These are phyloP conservation scores for Fusarium protoensiforme DNA, from an alignment of 2,329 filamentous ascomycete species.

Conservation along the genomic window DNA sequence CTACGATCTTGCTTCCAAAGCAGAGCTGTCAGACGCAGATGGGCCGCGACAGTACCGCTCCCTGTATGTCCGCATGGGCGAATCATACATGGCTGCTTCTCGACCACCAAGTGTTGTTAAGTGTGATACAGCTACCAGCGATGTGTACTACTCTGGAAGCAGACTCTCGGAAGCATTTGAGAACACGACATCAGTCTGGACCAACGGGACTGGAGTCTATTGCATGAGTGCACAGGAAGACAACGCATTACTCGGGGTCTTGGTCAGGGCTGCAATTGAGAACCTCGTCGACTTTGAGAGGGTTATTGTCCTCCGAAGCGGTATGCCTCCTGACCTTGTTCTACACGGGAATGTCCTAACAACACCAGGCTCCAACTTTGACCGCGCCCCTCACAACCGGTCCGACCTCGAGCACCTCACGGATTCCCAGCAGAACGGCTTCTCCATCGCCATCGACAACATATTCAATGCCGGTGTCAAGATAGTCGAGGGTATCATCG, in stretches of 20 bases:
- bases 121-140: conserved; percentile 76
- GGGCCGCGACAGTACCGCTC: conserved; percentile 64
- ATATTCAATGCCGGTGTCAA: conserved; percentile 73
- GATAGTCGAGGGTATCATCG: conserved; percentile 72
- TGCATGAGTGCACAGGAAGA: conserved; percentile 81
- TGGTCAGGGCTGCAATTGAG: conserved; percentile 68
- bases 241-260: conserved; percentile 73
- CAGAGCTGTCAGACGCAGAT: conserved; percentile 62
- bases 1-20: conserved; percentile 60
- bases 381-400: conserved; percentile 71
- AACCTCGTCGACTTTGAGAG: conserved; percentile 73
- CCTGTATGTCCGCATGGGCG: conserved; percentile 58
- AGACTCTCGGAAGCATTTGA: conserved; percentile 72
- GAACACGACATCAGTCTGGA: conserved; percentile 71
- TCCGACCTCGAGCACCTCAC: conserved; percentile 69
- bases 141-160: conserved; percentile 76
- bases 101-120: conserved; percentile 65
- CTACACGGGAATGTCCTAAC: background rate
- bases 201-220: conserved; percentile 75
- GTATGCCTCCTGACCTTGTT: conserved; percentile 36
- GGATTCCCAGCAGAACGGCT: conserved; percentile 70
- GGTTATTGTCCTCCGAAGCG: conserved; percentile 74
- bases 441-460: conserved; percentile 71
- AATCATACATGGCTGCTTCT: conserved; percentile 55
- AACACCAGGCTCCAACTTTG: conserved; percentile 71